These are phyloP conservation scores for Cicer judaicum DNA, from an alignment of 306 rosid genomes.

Conservation along the genomic window DNA sequence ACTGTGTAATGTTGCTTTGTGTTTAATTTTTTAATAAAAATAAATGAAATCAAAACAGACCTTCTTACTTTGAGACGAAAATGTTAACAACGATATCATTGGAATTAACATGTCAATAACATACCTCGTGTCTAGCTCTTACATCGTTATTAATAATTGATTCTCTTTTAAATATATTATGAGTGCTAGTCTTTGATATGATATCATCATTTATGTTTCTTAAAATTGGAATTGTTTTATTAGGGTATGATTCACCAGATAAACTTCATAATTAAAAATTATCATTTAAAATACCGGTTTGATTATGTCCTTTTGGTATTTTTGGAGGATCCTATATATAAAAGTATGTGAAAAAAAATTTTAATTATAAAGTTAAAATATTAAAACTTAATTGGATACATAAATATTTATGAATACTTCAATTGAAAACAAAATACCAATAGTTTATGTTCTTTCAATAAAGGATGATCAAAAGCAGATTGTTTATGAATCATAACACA, in stretches of 20 bases:
- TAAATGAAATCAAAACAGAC: too few species aligned
- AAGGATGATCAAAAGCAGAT: conserved; percentile 95
- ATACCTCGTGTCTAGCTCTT: conserved; percentile 12
- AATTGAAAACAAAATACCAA: conserved; percentile 54
- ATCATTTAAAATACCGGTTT: conserved; percentile 41
- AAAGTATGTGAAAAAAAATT: conserved; percentile 21
- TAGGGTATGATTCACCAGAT: conserved; percentile 73
- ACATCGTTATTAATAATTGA: too few species aligned
- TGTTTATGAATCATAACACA: conserved; percentile 77
- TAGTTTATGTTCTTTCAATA: conserved; percentile 69
- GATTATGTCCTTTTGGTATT: conserved; percentile 56
- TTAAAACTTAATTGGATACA: background rate
- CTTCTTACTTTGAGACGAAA: too few species aligned
- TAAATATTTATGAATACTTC: background rate
- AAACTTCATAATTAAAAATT: conserved; percentile 68
- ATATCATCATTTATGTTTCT: conserved; percentile 71
- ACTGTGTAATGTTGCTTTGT: conserved; percentile 49
- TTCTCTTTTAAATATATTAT: conserved; percentile 40
- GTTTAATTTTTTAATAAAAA: too few species aligned
- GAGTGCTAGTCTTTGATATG: too few species aligned
- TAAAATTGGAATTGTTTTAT: conserved; percentile 80
- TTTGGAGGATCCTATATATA: conserved; percentile 69
- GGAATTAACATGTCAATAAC: too few species aligned
- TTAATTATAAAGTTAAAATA: background rate
- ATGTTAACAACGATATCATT: too few species aligned